Evolutionary conservation across 2,329 filamentous ascomycete species (phyloP), one percentile per base, ranked within the genome.

Genomic region (Colletotrichum sp.): DNA sequence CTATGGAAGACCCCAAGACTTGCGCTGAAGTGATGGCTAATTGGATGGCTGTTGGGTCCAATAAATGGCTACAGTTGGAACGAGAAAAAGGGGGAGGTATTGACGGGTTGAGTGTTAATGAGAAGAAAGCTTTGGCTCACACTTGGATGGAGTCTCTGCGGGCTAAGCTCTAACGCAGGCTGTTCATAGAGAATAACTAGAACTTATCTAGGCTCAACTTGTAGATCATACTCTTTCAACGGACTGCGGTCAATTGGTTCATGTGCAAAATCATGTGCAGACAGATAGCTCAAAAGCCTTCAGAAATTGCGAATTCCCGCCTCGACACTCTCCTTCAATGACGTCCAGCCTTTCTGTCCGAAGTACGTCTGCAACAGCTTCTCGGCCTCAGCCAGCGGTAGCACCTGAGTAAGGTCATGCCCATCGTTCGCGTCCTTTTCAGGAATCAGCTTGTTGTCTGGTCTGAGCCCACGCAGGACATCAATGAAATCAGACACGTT

Each of bases 361-460:
- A 66, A 77, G 55, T 76, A 77, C n/a, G 72, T 34, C 64, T 68
- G 64, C 59, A 77, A 7, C 24, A 76, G 32, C 16, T 66, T 48
- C 55, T 72, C 39, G 4, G 76, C 74, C 32, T 69, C 67, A 28
- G 57, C 65, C 12, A 52, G 65, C 2, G 76, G 76, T 4, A 61
- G n/a, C 9, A 77, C 28, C 24, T 77, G 69, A 6, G 59, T 76
- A 6, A 72, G 32, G 18, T 77, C 76, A 2, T 32, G 43, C 16
- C 68, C 74, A 61, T 68, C 73, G 21, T 43, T 59, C 16, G 57
- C 32, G 4, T 55, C 28, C 18, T 18, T 26, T 21, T 13, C 55
- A n/a, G 76, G 74, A 2, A 77, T 77, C 36, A 73, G 24, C 39
- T 73, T 71, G 43, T 76, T 77, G 24, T 77, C 60, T 18, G 76